Conservation (phyloP, 768 basidiomycete genomes). For the Podaxis rugospora region DNA sequence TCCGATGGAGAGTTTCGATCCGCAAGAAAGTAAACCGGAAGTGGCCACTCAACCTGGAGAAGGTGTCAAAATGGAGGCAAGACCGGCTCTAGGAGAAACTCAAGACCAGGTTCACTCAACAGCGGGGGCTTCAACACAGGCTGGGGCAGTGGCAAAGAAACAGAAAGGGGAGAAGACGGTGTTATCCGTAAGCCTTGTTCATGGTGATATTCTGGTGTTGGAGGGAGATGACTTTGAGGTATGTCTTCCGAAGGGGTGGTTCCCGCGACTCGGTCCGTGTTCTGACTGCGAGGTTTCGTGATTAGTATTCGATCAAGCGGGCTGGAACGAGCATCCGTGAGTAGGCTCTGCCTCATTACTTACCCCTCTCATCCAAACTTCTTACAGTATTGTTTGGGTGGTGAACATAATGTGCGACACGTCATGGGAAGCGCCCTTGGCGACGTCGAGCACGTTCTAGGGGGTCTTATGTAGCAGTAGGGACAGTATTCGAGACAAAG, state of each 20-base stretch:
- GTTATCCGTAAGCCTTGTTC: conserved; percentile 31
- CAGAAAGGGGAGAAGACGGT: conserved; percentile 11
- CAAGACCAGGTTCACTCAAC: background rate
- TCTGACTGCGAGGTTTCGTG: conserved; percentile 11
- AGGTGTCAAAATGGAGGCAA: conserved; percentile 1
- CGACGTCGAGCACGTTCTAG: background rate
- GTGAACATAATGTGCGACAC: background rate
- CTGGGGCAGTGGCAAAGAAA: background rate
- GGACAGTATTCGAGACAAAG: background rate
- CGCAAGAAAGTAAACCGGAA: background rate
- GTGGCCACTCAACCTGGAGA: background rate
- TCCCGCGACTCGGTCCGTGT: background rate
- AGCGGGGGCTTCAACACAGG: background rate
- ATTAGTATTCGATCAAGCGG: conserved; percentile 41
- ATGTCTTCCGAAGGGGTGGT: conserved; percentile 10
- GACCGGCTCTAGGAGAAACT: background rate
- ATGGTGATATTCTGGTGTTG: conserved; percentile 38
- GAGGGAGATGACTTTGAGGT: conserved; percentile 40
- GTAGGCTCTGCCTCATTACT: conserved; percentile 12
- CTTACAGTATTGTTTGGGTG: conserved; percentile 12
- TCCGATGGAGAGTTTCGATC: conserved; percentile 12
- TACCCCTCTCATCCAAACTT: background rate
- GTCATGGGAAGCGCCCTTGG: conserved; percentile 1
- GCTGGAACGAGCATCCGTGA: conserved; percentile 40
- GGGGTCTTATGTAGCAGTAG: background rate